Evolutionary conservation across 2,329 filamentous ascomycete species (phyloP).

Genomic region (Cordyceps militaris): DNA sequence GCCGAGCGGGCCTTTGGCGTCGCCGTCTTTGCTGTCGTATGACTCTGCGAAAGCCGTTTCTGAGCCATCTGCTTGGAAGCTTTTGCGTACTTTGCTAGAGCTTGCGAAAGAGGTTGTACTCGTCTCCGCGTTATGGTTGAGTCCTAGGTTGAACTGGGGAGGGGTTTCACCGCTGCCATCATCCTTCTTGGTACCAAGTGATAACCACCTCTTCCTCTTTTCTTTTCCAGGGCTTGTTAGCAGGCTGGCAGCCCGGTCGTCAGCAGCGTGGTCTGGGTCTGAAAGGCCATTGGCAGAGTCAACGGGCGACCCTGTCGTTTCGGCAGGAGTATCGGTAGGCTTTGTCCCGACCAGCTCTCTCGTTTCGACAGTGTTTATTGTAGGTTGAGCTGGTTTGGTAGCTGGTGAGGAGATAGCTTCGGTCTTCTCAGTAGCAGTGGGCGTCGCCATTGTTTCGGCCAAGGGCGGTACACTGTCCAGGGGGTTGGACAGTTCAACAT

Average conservation of each 20-base stretch:
- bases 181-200: constrained; percentile 57
- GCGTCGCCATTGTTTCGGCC: constrained; percentile 17
- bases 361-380: constrained; percentile 12
- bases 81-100: constrained; percentile 42
- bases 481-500: constrained; percentile 38
- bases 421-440: constrained; percentile 12
- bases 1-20: constrained; percentile 47
- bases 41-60: constrained; percentile 35
- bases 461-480: constrained; percentile 29
- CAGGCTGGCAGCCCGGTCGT: constrained; percentile 41
- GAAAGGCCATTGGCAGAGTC: constrained; percentile 76
- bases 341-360: background rate
- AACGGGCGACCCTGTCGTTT: constrained; percentile 68
- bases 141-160: constrained; percentile 44
- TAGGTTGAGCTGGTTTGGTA: constrained; percentile 13
- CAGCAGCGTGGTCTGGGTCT: constrained; percentile 61
- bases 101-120: constrained; percentile 65
- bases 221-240: constrained; percentile 52
- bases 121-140: constrained; percentile 55
- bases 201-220: constrained; percentile 64
- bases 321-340: constrained; percentile 45
- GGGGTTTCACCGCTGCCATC: constrained; percentile 42
- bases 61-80: constrained; percentile 44
- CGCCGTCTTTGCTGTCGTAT: constrained; percentile 40
- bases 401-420: constrained; percentile 12